A percentile compares a stretch with the other conserved stretches of the same genome.
Conservation (phyloP, 2,329 filamentous ascomycete species). For the Monosporascus sp. region DNA sequence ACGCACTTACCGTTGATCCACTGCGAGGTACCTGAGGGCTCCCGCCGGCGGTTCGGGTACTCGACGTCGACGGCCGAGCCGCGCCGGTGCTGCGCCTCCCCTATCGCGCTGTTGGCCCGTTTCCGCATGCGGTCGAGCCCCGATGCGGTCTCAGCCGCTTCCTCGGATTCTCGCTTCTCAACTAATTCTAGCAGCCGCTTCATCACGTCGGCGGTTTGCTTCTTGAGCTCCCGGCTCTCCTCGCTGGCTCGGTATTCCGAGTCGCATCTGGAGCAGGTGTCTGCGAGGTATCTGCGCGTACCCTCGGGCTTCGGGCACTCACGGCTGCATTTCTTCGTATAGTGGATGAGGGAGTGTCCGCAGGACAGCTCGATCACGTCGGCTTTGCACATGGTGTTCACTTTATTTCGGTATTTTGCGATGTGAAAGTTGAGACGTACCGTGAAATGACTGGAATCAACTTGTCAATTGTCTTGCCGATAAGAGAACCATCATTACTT, state of each 20-base stretch:
- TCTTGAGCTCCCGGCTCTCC: not conserved
- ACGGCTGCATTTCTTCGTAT: constrained; percentile 7
- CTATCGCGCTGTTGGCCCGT: not conserved
- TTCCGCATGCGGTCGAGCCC: not conserved
- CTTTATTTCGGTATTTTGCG: not conserved
- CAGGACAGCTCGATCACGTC: constrained; percentile 19
- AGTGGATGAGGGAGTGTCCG: constrained; percentile 17
- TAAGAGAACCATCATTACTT: no score
- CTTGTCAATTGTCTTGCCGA: no score
- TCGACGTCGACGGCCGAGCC: not conserved
- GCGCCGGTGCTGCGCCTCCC: not conserved
- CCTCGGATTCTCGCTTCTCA: constrained; percentile 2
- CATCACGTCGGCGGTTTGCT: constrained; percentile 21
- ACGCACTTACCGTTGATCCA: constrained; percentile 13
- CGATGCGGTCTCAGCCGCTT: not conserved
- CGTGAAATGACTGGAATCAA: no score
- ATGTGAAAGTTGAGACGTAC: not conserved
- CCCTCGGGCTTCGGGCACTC: constrained; percentile 3
- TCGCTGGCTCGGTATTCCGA: constrained; percentile 11
- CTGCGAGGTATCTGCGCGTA: constrained; percentile 20
- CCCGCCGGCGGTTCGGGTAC: not conserved
- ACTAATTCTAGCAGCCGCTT: constrained; percentile 20
- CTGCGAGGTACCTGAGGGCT: not conserved
- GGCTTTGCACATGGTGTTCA: constrained; percentile 18
- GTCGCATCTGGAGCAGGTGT: constrained; percentile 34